Evolutionary conservation across 2,329 filamentous ascomycete genomes (phyloP).

Genomic region (Pseudogymnoascus sp.): DNA sequence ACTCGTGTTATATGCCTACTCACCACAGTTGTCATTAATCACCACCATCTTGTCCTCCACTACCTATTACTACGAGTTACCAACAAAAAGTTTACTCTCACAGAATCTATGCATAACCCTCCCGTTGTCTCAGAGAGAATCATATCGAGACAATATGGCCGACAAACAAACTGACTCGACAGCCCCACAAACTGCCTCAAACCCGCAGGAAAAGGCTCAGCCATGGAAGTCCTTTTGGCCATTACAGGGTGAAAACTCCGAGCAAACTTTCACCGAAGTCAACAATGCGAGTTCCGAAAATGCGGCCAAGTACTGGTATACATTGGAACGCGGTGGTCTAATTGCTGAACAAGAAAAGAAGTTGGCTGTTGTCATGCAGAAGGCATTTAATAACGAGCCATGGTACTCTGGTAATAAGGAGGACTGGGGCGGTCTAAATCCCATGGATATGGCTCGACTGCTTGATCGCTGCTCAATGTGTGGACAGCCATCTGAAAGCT

Average conservation of each 20-base stretch:
- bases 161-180: neutral
- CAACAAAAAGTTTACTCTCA: too few relatives aligned
- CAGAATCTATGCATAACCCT: too few relatives aligned
- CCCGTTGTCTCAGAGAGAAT: neutral
- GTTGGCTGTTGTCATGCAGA: neutral
- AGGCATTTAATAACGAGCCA: neutral
- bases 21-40: neutral
- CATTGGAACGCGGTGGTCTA: neutral
- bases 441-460: neutral
- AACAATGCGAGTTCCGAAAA: neutral
- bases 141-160: neutral
- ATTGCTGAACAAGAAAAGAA: neutral
- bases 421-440: neutral
- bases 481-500: neutral
- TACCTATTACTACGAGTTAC: neutral
- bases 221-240: neutral
- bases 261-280: neutral
- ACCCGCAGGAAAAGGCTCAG: neutral
- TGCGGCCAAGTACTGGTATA: neutral
- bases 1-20: neutral
- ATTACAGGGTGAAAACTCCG: neutral
- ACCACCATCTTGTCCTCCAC: neutral
- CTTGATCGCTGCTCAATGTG: neutral
- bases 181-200: neutral
- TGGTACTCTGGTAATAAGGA: neutral